These are phyloP conservation scores for Ceratocystis huliohia DNA, from an alignment of 2,329 filamentous ascomycete species.

Conservation along the genomic window DNA sequence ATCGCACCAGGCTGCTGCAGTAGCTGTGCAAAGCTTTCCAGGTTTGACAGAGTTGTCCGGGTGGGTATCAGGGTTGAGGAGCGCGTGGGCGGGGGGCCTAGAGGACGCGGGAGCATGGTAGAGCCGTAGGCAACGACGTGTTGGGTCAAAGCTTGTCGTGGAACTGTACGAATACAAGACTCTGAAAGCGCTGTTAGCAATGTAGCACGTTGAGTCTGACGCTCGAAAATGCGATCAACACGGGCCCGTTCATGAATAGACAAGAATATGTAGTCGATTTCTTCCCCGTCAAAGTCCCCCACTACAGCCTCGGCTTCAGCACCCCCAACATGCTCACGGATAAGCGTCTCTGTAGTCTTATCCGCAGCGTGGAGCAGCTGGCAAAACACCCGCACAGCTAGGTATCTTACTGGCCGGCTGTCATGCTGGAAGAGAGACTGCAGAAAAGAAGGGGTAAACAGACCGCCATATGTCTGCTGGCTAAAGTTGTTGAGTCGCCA, in stretches of 20 bases:
- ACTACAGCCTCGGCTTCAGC: constrained; percentile 47
- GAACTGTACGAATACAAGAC: constrained; percentile 22
- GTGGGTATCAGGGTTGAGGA: constrained; percentile 41
- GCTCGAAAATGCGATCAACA: constrained; percentile 28
- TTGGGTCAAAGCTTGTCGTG: constrained; percentile 39
- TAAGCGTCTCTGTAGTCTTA: constrained; percentile 57
- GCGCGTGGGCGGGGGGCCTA: constrained; percentile 29
- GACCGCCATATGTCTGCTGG: constrained; percentile 49
- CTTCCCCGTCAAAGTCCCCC: constrained; percentile 61
- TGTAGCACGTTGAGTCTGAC: constrained; percentile 10
- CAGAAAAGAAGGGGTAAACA: constrained; percentile 54
- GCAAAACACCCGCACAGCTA: constrained; percentile 71
- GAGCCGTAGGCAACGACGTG: constrained; percentile 53
- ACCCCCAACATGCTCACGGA: constrained; percentile 50
- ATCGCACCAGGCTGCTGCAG: constrained; percentile 59
- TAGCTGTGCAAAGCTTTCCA: constrained; percentile 53
- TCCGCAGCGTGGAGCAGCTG: constrained; percentile 71
- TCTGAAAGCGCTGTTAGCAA: constrained; percentile 7
- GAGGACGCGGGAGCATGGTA: constrained; percentile 53
- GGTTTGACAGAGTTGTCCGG: constrained; percentile 57
- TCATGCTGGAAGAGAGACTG: constrained; percentile 54
- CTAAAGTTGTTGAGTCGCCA: constrained; percentile 75
- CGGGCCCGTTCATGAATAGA: constrained; percentile 46
- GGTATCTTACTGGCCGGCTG: constrained; percentile 54
- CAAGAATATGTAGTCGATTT: constrained; percentile 67